A percentile compares a stretch with the other conserved stretches of the same genome.
Evolutionary conservation across 2,329 filamentous ascomycete genomes (phyloP).

Genomic region (Dothistroma pini): DNA sequence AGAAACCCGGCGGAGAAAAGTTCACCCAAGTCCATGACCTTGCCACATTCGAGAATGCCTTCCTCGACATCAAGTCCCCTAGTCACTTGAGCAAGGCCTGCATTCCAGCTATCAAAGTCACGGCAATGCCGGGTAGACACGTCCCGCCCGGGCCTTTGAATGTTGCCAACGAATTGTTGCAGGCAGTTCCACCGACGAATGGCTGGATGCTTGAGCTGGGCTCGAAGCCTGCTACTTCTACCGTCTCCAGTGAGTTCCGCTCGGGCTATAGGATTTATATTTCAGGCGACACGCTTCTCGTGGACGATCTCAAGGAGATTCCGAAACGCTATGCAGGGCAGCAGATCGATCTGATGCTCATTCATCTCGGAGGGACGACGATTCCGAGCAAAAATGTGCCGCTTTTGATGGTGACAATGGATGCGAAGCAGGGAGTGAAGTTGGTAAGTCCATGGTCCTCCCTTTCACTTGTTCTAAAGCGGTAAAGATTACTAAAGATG

Average conservation of each 20-base stretch:
- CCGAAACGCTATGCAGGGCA: constrained; percentile 52
- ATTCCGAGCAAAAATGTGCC: constrained; percentile 58
- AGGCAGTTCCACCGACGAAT: constrained; percentile 60
- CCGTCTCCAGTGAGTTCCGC: constrained; percentile 34
- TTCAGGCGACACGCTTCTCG: constrained; percentile 61
- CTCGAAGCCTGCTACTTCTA: constrained; percentile 31
- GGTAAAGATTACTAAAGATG: too few relatives aligned
- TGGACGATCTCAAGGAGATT: constrained; percentile 61
- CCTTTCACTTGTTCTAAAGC: too few relatives aligned
- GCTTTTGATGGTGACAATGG: constrained; percentile 66
- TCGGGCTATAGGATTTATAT: constrained; percentile 58
- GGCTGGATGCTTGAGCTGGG: constrained; percentile 65
- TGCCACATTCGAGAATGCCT: constrained; percentile 53
- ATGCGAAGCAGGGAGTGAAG: constrained; percentile 59
- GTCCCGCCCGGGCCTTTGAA: constrained; percentile 47
- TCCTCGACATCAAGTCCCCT: constrained; percentile 41
- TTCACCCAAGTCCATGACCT: constrained; percentile 56
- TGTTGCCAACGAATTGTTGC: constrained; percentile 47
- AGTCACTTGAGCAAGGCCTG: constrained; percentile 17
- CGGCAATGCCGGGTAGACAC: constrained; percentile 63
- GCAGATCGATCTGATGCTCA: constrained; percentile 62
- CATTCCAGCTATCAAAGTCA: constrained; percentile 52
- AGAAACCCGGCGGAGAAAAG: constrained; percentile 43
- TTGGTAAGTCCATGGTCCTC: too few relatives aligned
- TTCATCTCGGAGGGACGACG: constrained; percentile 63